Evolutionary conservation across 2,329 filamentous ascomycete genomes (phyloP), one percentile per base, ranked within the genome.

Genomic region (Xylaria sp.): DNA sequence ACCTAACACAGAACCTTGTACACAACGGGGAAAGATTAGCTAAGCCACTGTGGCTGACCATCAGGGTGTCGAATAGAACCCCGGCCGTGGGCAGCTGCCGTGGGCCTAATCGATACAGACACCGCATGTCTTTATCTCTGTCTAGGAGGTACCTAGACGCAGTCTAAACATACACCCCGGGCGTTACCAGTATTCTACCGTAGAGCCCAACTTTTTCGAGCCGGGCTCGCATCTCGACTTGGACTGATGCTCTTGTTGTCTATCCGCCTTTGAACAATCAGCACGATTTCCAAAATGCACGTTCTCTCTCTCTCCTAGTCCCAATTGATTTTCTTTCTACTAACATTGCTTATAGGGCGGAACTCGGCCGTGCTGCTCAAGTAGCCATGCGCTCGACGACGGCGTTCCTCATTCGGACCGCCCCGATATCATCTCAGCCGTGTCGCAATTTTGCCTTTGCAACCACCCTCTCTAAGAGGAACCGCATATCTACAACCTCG

Each of bases 341-440:
- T 64, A 19, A 66, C 43, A 51, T 55, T 43, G 5, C 15, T 25
- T 35, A 4, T 23, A 74, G 72, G 72, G 68, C 70, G 25, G 71
- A 74, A 52, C 45, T 74, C 21, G 64, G 60, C 61, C 71, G 71
- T 33, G 61, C 64, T 51, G 69, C 69, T 59, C 69, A 70, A 59
- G 64, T 65, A 37, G 68, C 68, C 21, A 37, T 69, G 45, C 70
- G 71, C 57, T 68, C 72, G 38, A 47, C 45, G 15, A 11, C 45
- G 15, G 58, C 67, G 15, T 64, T 68, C 4, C 37, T 70, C 14
- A 63, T 72, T 23, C 70, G 70, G 62, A 57, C 33, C n/a, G 56
- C 70, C 17, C 45, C 65, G n/a, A 56, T 65, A 31, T 67, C 57
- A 69, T 67, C 66, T 53, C 62, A 64, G 42, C 50, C 62, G 43